Evolutionary conservation across 768 basidiomycete genomes (phyloP).

Genomic region (Tremella yokohamensis): DNA sequence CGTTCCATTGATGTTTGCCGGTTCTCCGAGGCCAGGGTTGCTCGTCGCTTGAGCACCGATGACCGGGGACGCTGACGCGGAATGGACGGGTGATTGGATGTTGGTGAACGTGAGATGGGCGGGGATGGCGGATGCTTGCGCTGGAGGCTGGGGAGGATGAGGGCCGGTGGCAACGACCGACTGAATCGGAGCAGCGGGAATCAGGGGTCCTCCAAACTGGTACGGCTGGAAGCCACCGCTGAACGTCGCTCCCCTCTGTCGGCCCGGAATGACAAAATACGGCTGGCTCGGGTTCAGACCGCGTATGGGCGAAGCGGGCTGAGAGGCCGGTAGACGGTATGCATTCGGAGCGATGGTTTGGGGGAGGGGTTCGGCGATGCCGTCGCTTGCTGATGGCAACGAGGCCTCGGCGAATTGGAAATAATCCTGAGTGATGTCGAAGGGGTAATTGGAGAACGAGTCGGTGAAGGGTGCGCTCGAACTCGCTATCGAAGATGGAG

Average conservation of each 20-base stretch:
- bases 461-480: conserved; percentile 37
- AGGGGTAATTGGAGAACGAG: conserved; percentile 26
- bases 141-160: not conserved
- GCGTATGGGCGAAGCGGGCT: conserved; percentile 42
- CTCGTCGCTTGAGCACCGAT: conserved; percentile 10
- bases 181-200: not conserved
- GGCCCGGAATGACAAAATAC: conserved; percentile 26
- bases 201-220: conserved; percentile 19
- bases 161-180: not conserved
- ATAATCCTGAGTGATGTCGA: conserved; percentile 31
- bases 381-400: conserved; percentile 18
- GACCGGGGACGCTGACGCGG: conserved; percentile 30
- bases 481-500: conserved; percentile 29
- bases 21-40: conserved; percentile 13
- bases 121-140: conserved; percentile 28
- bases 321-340: conserved; percentile 43
- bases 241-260: conserved; percentile 47
- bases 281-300: conserved; percentile 29
- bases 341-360: conserved; percentile 14
- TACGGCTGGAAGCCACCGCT: conserved; percentile 36
- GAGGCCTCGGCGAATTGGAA: conserved; percentile 36
- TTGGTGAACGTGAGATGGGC: conserved; percentile 35
- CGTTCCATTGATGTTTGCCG: not conserved
- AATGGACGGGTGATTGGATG: conserved; percentile 23
- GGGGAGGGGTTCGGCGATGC: conserved; percentile 7